These are phyloP conservation scores for Selaginella tamariscina DNA, from an alignment of 75 land plant species.

Conservation along the genomic window DNA sequence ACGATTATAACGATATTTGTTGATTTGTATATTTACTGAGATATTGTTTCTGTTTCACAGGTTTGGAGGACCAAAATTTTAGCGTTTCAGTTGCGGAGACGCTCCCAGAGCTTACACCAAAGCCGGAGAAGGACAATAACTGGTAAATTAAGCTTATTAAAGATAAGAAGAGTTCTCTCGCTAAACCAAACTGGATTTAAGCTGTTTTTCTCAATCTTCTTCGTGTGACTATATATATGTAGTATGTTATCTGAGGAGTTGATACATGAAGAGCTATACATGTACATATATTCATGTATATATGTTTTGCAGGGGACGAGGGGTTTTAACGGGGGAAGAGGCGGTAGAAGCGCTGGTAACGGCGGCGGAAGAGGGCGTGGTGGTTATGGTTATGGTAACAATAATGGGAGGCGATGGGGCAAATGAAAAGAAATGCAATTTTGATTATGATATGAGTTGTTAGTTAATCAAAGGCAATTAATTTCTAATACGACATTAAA, in stretches of 20 bases:
- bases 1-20: neutral
- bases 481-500: no score
- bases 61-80: neutral
- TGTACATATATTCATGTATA: slow-evolving; percentile 18
- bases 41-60: no score
- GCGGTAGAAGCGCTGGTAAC: slow-evolving; percentile 11
- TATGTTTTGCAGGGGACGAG: slow-evolving; percentile 24
- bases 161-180: no score
- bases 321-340: slow-evolving; percentile 14
- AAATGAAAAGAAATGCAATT: neutral
- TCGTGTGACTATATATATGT: neutral
- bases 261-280: slow-evolving; percentile 25
- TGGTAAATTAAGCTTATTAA: no score
- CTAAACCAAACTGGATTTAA: neutral
- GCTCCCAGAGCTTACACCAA: neutral
- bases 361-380: slow-evolving; percentile 24
- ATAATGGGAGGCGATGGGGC: slow-evolving; percentile 19
- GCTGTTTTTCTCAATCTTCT: neutral
- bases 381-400: slow-evolving; percentile 11
- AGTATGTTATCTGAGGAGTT: neutral
- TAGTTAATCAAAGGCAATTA: no score
- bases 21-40: neutral
- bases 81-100: neutral
- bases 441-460: neutral
- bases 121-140: neutral